Conservation (phyloP, 2,329 filamentous ascomycete genomes). For the Macrophomina phaseolina region DNA sequence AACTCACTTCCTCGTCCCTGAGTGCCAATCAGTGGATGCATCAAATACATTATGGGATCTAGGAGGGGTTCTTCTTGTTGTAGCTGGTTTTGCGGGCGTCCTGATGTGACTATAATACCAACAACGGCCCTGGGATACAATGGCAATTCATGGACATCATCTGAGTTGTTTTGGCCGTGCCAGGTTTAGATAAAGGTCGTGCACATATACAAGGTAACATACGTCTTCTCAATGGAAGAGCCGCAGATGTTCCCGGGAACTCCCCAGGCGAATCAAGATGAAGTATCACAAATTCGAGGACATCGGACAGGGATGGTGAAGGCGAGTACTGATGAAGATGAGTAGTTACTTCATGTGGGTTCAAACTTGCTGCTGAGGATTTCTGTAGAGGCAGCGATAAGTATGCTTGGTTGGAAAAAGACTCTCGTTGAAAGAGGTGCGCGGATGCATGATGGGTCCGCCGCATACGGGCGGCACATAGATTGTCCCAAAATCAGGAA, state of each 20-base stretch:
- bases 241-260: background rate
- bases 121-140: background rate
- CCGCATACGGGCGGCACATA: no score
- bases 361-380: no score
- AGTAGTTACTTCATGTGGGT: no score
- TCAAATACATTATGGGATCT: background rate
- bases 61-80: background rate
- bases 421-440: no score
- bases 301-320: no score
- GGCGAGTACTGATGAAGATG: no score
- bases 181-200: no score
- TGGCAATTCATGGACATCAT: background rate
- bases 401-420: no score
- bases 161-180: background rate
- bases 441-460: no score
- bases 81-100: background rate
- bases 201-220: background rate
- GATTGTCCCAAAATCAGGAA: no score
- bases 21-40: slow-evolving; percentile 27
- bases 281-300: background rate
- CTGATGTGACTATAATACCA: background rate
- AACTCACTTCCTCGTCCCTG: slow-evolving; percentile 31
- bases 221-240: background rate
- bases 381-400: no score
- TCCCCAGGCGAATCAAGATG: background rate